Evolutionary conservation across 108 stramenopile species (phyloP), one percentile per base, ranked within the genome.

Genomic region (Fragilariopsis cylindrus): DNA sequence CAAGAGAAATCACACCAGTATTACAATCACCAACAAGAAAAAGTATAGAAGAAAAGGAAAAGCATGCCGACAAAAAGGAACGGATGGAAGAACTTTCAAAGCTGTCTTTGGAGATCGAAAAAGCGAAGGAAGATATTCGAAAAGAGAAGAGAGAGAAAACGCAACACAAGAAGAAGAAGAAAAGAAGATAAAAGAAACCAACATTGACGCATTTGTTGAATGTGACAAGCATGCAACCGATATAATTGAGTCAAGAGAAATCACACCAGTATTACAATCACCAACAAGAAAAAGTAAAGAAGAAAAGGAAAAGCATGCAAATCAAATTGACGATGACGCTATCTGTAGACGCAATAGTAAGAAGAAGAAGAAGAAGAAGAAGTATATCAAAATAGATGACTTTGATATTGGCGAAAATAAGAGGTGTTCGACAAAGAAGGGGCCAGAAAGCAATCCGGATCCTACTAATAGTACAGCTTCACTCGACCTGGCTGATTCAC

Each of bases 31-130:
- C 21, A 21, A 21, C 21, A 21, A 21, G 21, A 21, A 21, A 21
- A 21, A 21, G 21, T 21, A 1, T 1, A 5, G 5, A 19, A 19
- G 55, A 19, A 56, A 56, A 56, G 6, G 55, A 4, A 4, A 8
- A 55, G 8, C 18, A 55, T 55, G 55, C 55, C 0, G 65, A 65
- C 43, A 65, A 65, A 65, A 42, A 48, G 18, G 47, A 65, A 65
- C 65, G 65, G 19, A 13, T 13, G n/a, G 65, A 46, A 46, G 65
- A 65, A 19, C 65, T 65, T 13, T 46, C 65, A 11, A 65, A 65
- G 44, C 5, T 65, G 4, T 65, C 1, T 48, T 13, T 41, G 18
- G 65, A 65, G n/a, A 42, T 65, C 52, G 52, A 53, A 19, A 46
- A 46, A 48, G 65, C 7, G 8, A 46, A 48, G 44, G 44, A 65